These are phyloP conservation scores for Delonix regia DNA, from an alignment of 306 rosid genomes.

Conservation along the genomic window DNA sequence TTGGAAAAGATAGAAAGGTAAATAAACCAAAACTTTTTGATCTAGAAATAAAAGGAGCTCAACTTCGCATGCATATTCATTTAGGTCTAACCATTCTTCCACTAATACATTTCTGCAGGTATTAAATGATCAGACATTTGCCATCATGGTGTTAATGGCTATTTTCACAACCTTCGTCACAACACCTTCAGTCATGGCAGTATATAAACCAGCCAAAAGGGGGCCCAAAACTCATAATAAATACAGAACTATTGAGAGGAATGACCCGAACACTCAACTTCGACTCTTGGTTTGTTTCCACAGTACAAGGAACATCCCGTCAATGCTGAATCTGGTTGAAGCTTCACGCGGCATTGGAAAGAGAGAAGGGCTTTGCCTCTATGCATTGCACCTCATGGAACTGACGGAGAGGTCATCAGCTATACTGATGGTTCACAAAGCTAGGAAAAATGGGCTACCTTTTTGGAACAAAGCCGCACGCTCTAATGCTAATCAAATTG, in stretches of 20 bases:
- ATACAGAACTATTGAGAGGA: conserved; percentile 51
- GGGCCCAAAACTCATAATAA: conserved; percentile 43
- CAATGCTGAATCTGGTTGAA: conserved; percentile 64
- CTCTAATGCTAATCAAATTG: conserved; percentile 45
- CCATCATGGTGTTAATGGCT: conserved; percentile 81
- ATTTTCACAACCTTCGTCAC: conserved; percentile 76
- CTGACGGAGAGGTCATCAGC: conserved; percentile 69
- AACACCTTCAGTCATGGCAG: conserved; percentile 60
- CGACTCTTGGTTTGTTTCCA: conserved; percentile 65
- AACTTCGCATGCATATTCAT: neutral
- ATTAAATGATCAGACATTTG: conserved; percentile 75
- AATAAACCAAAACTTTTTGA: neutral
- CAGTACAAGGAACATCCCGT: conserved; percentile 56
- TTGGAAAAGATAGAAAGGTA: conserved; percentile 80
- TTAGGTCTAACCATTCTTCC: neutral
- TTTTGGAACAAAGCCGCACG: conserved; percentile 58
- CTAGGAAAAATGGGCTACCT: conserved; percentile 62
- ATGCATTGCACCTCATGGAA: conserved; percentile 73
- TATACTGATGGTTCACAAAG: conserved; percentile 67
- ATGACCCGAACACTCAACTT: conserved; percentile 43
- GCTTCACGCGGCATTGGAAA: conserved; percentile 60
- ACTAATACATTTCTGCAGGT: conserved; percentile 46
- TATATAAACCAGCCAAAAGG: conserved; percentile 57
- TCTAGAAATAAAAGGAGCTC: neutral
- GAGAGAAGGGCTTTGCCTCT: conserved; percentile 53